Percentiles rank a stretch among this genome's conserved stretches.
phyloP scores from a whole-genome alignment of 371 early-diverging fungal species.

The Lichtheimia ornata region DNA sequence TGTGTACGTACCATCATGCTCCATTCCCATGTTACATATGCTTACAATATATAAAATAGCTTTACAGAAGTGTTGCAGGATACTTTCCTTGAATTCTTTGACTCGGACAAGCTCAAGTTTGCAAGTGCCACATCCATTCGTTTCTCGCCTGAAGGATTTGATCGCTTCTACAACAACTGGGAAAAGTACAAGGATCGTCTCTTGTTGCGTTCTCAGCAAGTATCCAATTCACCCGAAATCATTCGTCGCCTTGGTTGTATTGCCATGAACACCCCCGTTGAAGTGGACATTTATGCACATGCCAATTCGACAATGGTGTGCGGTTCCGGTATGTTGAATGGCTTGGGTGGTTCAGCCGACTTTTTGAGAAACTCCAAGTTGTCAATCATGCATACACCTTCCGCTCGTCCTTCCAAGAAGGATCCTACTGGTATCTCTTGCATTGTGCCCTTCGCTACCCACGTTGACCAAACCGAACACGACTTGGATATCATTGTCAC shows the following conservation, averaged over 20 bases:
- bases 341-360: conserved; percentile 55
- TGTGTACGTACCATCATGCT: conserved; percentile 36
- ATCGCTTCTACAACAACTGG: conserved; percentile 55
- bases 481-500: conserved; percentile 56
- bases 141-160: conserved; percentile 57
- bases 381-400: conserved; percentile 57
- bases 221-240: conserved; percentile 55
- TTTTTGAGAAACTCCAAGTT: conserved; percentile 54
- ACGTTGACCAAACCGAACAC: conserved; percentile 58
- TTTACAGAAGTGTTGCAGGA: conserved; percentile 55
- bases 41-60: conserved; percentile 15
- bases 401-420: conserved; percentile 48
- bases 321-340: conserved; percentile 58
- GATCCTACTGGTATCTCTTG: conserved; percentile 55
- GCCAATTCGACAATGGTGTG: conserved; percentile 56
- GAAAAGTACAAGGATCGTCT: conserved; percentile 47
- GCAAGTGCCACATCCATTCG: conserved; percentile 58
- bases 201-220: conserved; percentile 55
- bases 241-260: conserved; percentile 58
- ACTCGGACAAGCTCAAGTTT: conserved; percentile 51
- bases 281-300: conserved; percentile 59
- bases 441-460: conserved; percentile 53
- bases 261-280: conserved; percentile 61
- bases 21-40: neutral
- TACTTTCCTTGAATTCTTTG: conserved; percentile 58